phyloP scores from a whole-genome alignment of 169 alveolate species.

The Besnoitia besnoiti region DNA sequence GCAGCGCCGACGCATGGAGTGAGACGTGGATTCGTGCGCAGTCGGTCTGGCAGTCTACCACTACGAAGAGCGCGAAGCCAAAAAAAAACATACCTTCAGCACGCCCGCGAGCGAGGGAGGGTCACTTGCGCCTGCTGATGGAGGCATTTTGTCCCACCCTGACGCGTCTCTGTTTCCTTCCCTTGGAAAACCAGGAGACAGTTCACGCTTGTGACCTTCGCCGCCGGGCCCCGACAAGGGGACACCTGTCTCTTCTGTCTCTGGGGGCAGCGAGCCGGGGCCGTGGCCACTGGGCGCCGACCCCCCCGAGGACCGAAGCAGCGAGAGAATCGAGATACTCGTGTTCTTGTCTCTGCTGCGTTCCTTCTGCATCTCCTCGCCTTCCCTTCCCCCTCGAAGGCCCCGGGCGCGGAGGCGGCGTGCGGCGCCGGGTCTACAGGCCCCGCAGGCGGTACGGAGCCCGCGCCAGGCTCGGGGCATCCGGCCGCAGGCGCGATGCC shows the following conservation, averaged over 20 bases:
- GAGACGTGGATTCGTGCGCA: too few species aligned
- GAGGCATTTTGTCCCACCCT: neutral
- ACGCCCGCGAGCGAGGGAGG: neutral
- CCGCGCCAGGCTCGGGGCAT: neutral
- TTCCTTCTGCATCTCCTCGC: too few species aligned
- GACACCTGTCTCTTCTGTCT: slow-evolving; percentile 16
- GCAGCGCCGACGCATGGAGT: too few species aligned
- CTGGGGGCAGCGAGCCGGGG: too few species aligned
- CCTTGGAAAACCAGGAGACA: neutral
- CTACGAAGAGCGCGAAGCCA: too few species aligned
- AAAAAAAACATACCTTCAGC: neutral
- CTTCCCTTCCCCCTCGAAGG: neutral
- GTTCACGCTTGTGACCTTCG: too few species aligned
- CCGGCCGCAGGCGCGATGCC: neutral
- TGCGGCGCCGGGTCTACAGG: too few species aligned
- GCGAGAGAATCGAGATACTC: neutral
- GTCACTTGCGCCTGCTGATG: neutral
- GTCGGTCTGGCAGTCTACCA: too few species aligned
- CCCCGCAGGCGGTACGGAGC: neutral
- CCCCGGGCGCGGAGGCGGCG: neutral
- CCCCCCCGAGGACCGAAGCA: neutral
- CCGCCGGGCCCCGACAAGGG: neutral
- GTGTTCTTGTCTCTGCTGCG: too few species aligned
- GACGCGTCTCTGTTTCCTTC: neutral
- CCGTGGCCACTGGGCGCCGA: too few species aligned